Evolutionary conservation across 2,329 filamentous ascomycete genomes (phyloP).

Genomic region (Paradendryphiella salina): DNA sequence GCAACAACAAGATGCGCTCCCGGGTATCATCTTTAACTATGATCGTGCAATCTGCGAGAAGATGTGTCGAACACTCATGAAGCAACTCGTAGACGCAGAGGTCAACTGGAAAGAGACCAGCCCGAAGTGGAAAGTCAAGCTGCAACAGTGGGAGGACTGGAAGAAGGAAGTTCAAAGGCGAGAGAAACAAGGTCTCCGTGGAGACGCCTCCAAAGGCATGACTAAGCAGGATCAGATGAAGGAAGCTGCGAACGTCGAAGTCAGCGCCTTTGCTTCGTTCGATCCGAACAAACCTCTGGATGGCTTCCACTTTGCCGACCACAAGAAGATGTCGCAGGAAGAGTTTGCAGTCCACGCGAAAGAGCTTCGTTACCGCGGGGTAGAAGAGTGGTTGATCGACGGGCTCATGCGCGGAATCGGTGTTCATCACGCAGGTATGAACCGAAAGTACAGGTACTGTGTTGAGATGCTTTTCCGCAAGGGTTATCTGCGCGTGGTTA

Average conservation of each 20-base stretch:
- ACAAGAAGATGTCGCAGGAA: slow-evolving; percentile 59
- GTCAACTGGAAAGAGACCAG: slow-evolving; percentile 60
- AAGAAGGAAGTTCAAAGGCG: slow-evolving; percentile 54
- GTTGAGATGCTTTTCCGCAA: slow-evolving; percentile 76
- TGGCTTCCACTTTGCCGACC: slow-evolving; percentile 68
- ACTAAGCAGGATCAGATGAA: slow-evolving; percentile 62
- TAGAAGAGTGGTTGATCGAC: slow-evolving; percentile 59
- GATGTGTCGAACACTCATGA: slow-evolving; percentile 57
- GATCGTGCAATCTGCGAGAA: slow-evolving; percentile 67
- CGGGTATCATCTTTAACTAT: slow-evolving; percentile 78
- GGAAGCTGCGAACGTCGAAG: slow-evolving; percentile 60
- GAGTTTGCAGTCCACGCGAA: slow-evolving; percentile 62
- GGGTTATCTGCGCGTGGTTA: slow-evolving; percentile 69
- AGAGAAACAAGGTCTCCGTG: slow-evolving; percentile 52
- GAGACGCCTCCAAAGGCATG: slow-evolving; percentile 51
- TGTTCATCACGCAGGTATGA: slow-evolving; percentile 80
- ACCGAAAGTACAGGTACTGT: slow-evolving; percentile 71
- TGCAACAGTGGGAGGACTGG: slow-evolving; percentile 63
- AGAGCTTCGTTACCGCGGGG: slow-evolving; percentile 56
- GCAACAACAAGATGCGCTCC: slow-evolving; percentile 66
- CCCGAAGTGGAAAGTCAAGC: slow-evolving; percentile 62
- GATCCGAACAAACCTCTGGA: slow-evolving; percentile 66
- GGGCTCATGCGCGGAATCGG: slow-evolving; percentile 70
- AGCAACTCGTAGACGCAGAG: slow-evolving; percentile 60
- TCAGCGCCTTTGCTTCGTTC: slow-evolving; percentile 64